These are phyloP conservation scores for Talaromyces sp. DNA, from an alignment of 2,329 filamentous ascomycete genomes.

Conservation along the genomic window DNA sequence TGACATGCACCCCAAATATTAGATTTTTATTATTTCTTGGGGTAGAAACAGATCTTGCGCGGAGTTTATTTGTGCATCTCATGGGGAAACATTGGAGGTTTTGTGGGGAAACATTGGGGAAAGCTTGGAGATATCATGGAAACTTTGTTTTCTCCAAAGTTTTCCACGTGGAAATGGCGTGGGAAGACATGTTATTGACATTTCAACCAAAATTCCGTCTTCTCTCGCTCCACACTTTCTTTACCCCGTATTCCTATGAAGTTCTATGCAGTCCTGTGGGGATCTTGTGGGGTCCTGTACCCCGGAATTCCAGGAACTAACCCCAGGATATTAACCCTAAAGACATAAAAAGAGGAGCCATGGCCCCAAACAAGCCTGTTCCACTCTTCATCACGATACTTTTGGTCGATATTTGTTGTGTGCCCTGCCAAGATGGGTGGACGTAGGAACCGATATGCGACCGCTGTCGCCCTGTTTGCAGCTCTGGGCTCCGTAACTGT, in stretches of 20 bases:
- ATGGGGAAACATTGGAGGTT: too few species aligned
- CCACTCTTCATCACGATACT: background rate
- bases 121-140: too few species aligned
- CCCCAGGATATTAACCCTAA: background rate
- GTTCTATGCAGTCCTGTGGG: background rate
- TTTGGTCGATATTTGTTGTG: background rate
- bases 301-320: background rate
- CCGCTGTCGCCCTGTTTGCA: background rate
- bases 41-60: too few species aligned
- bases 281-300: background rate
- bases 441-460: background rate
- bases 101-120: too few species aligned
- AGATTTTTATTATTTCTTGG: too few species aligned
- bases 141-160: too few species aligned
- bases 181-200: too few species aligned
- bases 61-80: too few species aligned
- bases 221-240: background rate
- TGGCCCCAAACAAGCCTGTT: background rate
- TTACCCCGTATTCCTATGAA: background rate
- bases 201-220: background rate
- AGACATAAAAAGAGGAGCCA: background rate
- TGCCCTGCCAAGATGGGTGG: background rate
- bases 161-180: too few species aligned
- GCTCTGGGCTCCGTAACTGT: background rate
- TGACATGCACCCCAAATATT: too few species aligned